These are phyloP conservation scores for Zoysia matrella DNA, from an alignment of 202 grass and related monocot species.

Conservation along the genomic window DNA sequence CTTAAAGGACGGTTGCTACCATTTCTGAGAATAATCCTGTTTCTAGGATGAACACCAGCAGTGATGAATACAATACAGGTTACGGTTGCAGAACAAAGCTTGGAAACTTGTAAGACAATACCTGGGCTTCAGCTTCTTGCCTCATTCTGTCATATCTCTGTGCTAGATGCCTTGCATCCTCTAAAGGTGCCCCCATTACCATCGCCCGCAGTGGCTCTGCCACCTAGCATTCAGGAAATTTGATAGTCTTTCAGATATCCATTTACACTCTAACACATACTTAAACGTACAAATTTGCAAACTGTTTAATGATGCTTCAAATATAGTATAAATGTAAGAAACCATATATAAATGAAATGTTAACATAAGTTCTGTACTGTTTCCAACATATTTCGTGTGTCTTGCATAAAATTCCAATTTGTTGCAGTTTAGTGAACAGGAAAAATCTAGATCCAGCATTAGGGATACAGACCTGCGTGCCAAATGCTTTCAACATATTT, in stretches of 20 bases:
- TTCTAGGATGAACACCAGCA: background rate
- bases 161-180: too few species aligned
- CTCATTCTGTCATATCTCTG: constrained; percentile 20
- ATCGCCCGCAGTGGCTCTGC: too few species aligned
- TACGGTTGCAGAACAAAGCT: background rate
- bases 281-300: background rate
- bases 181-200: too few species aligned
- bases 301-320: background rate
- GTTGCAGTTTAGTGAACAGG: background rate
- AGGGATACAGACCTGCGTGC: constrained; percentile 70
- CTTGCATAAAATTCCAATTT: background rate
- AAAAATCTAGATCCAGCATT: constrained; percentile 16
- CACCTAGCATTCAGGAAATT: constrained; percentile 49
- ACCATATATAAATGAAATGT: background rate
- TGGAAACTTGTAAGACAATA: constrained; percentile 33
- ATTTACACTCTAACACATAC: background rate
- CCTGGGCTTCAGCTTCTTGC: constrained; percentile 97
- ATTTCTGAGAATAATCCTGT: constrained; percentile 26
- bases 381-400: background rate
- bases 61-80: constrained; percentile 1
- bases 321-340: constrained; percentile 3
- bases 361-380: background rate
- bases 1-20: too few species aligned
- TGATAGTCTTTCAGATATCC: background rate
- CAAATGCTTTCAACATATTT: constrained; percentile 84